phyloP scores from a whole-genome alignment of 345 rosid genomes.

The Lepidium sativum region DNA sequence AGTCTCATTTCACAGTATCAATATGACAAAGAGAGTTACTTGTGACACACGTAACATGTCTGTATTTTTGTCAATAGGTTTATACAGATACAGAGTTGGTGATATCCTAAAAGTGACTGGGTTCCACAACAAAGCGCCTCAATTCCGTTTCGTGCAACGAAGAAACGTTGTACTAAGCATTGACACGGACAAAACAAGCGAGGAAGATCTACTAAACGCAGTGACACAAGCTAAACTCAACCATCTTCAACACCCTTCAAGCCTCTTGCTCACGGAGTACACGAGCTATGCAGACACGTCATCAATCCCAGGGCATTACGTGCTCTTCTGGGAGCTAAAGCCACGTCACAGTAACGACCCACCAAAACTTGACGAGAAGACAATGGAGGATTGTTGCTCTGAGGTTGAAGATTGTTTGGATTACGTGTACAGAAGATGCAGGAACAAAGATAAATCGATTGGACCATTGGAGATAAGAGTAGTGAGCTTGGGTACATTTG shows the following conservation, averaged over 20 bases:
- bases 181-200: constrained; percentile 87
- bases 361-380: constrained; percentile 32
- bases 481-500: constrained; percentile 64
- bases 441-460: constrained; percentile 70
- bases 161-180: constrained; percentile 78
- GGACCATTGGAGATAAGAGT: constrained; percentile 85
- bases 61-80: constrained; percentile 31
- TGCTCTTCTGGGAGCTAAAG: constrained; percentile 84
- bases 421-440: constrained; percentile 74
- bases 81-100: constrained; percentile 82
- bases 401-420: constrained; percentile 76
- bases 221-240: constrained; percentile 56
- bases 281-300: constrained; percentile 71
- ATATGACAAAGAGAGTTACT: neutral
- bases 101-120: constrained; percentile 80
- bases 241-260: constrained; percentile 53
- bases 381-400: constrained; percentile 76
- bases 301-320: constrained; percentile 86
- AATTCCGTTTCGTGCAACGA: constrained; percentile 72
- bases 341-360: constrained; percentile 43
- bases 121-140: constrained; percentile 81
- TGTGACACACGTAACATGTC: constrained; percentile 10
- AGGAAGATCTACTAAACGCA: constrained; percentile 78
- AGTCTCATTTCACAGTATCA: neutral
- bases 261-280: constrained; percentile 67